phyloP scores from a whole-genome alignment of 495 filamentous ascomycete species.

The Hypoxylon lenormandii region DNA sequence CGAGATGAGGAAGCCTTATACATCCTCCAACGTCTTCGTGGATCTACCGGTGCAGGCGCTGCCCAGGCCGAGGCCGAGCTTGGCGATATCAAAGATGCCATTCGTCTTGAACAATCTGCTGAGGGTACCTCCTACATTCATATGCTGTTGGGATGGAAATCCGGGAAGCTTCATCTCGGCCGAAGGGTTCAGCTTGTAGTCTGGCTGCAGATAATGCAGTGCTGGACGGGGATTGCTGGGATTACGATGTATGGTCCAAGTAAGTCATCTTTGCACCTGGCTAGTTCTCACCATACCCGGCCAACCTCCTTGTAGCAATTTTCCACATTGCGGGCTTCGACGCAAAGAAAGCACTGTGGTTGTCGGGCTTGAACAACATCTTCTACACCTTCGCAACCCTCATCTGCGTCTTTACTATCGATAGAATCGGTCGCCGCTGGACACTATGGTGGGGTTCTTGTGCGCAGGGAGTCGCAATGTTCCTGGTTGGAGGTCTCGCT shows the following conservation, averaged over 20 bases:
- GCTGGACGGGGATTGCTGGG: constrained; percentile 79
- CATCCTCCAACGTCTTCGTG: constrained; percentile 71
- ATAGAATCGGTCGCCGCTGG: constrained; percentile 75
- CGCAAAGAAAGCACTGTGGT: constrained; percentile 72
- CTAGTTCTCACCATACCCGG: no score
- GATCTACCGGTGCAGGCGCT: constrained; percentile 65
- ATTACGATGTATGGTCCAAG: constrained; percentile 75
- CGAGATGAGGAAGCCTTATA: constrained; percentile 72
- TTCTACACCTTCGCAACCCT: constrained; percentile 69
- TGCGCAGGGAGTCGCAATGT: constrained; percentile 70
- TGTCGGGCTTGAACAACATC: constrained; percentile 75
- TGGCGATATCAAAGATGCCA: constrained; percentile 69
- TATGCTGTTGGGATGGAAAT: constrained; percentile 73
- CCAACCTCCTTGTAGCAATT: no score
- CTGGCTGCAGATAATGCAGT: constrained; percentile 79
- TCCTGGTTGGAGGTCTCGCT: constrained; percentile 63
- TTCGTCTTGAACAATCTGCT: constrained; percentile 61
- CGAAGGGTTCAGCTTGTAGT: constrained; percentile 75
- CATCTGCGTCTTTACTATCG: constrained; percentile 75
- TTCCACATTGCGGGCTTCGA: constrained; percentile 75
- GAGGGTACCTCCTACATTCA: constrained; percentile 67
- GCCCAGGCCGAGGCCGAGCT: constrained; percentile 71
- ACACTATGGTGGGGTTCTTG: constrained; percentile 75
- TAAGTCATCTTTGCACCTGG: no score
- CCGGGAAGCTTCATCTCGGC: constrained; percentile 72